Percentiles rank a stretch among this genome's conserved stretches.
Conservation (phyloP, 1,139 yeast genomes). For the Diutina rugosa region DNA sequence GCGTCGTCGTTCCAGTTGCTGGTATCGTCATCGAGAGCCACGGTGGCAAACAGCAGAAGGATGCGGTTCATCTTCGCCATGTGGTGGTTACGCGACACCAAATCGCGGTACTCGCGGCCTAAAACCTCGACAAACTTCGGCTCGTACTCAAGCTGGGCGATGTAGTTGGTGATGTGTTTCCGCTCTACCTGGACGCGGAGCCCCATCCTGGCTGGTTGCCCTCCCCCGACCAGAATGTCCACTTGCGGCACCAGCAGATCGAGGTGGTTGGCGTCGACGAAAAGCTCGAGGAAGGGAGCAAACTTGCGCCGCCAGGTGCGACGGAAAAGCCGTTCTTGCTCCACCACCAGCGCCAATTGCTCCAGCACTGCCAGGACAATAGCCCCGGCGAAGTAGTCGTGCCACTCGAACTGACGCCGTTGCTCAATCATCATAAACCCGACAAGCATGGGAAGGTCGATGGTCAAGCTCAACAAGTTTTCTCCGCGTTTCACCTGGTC, state of each 20-base stretch:
- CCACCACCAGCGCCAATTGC: constrained; percentile 42
- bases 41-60: constrained; percentile 20
- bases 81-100: constrained; percentile 24
- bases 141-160: constrained; percentile 14
- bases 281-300: constrained; percentile 2
- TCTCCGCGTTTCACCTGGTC: constrained; percentile 25
- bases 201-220: background rate
- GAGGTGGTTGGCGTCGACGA: background rate
- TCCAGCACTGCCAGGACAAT: constrained; percentile 42
- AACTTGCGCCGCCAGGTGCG: constrained; percentile 54
- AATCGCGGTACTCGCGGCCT: constrained; percentile 32
- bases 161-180: constrained; percentile 25
- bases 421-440: constrained; percentile 67
- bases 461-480: constrained; percentile 37
- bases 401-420: constrained; percentile 60
- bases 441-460: constrained; percentile 69
- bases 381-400: constrained; percentile 36
- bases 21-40: constrained; percentile 4
- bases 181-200: constrained; percentile 18
- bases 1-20: constrained; percentile 13
- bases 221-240: background rate
- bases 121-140: constrained; percentile 26
- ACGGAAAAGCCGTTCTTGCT: constrained; percentile 45
- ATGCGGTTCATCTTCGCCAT: constrained; percentile 25
- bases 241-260: background rate